phyloP scores from a whole-genome alignment of 495 filamentous ascomycete genomes.

The Aspergillus kassunensis region DNA sequence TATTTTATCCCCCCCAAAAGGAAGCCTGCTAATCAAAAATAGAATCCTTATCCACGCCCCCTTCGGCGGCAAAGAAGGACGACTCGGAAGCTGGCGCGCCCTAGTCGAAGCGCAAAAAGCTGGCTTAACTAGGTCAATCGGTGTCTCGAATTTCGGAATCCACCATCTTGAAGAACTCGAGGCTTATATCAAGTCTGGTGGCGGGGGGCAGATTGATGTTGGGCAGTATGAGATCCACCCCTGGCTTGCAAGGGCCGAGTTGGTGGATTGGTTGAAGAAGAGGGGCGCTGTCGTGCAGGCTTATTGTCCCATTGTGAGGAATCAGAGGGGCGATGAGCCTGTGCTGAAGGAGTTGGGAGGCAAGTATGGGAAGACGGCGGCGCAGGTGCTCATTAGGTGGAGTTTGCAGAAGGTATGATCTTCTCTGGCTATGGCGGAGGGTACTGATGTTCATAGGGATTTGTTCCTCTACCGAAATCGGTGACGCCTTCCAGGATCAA shows the following conservation, averaged over 20 bases:
- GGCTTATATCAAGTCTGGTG: slow-evolving; percentile 61
- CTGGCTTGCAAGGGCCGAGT: slow-evolving; percentile 73
- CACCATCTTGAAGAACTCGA: slow-evolving; percentile 62
- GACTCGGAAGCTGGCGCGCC: slow-evolving; percentile 51
- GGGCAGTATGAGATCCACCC: slow-evolving; percentile 91
- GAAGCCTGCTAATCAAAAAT: too few relatives aligned
- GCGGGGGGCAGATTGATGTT: slow-evolving; percentile 73
- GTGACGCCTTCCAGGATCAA: slow-evolving; percentile 55
- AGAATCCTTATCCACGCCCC: slow-evolving; percentile 27
- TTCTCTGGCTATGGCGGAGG: slow-evolving; percentile 16
- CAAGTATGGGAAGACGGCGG: slow-evolving; percentile 68
- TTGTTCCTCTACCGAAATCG: slow-evolving; percentile 61
- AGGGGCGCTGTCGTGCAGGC: slow-evolving; percentile 71
- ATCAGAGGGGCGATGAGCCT: slow-evolving; percentile 61
- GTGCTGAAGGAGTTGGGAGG: slow-evolving; percentile 54
- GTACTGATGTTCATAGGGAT: slow-evolving; percentile 55
- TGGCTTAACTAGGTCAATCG: slow-evolving; percentile 50
- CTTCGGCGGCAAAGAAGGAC: slow-evolving; percentile 48
- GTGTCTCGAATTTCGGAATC: slow-evolving; percentile 55
- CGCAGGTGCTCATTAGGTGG: slow-evolving; percentile 82
- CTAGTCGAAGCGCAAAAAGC: slow-evolving; percentile 52
- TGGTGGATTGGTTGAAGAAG: slow-evolving; percentile 69
- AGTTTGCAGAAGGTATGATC: slow-evolving; percentile 69
- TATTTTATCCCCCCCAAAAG: too few relatives aligned
- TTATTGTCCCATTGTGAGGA: slow-evolving; percentile 74